Percentiles rank a stretch among this genome's conserved stretches.
Evolutionary conservation across 805 yeast species (phyloP).

Genomic region (Saccharomyces mikatae): DNA sequence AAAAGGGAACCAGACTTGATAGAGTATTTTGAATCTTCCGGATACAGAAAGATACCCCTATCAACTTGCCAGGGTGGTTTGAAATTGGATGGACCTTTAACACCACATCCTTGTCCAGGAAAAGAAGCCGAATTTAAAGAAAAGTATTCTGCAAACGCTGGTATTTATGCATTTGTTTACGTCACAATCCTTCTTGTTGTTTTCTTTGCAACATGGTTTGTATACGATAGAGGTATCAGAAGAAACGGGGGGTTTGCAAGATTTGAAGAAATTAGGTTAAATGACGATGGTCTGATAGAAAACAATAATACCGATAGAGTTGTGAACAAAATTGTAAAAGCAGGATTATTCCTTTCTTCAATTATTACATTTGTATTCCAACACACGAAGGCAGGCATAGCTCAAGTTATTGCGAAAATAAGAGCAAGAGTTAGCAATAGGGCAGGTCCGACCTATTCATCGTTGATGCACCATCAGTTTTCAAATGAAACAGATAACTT

Average conservation of each 20-base stretch:
- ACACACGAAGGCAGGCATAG: constrained; percentile 10
- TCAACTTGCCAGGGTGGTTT: constrained; percentile 83
- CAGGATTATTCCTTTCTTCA: constrained; percentile 44
- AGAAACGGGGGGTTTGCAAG: constrained; percentile 68
- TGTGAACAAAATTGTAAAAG: constrained; percentile 49
- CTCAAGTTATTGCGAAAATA: constrained; percentile 8
- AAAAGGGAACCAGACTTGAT: constrained; percentile 41
- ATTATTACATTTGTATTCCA: constrained; percentile 24
- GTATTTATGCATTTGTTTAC: constrained; percentile 44
- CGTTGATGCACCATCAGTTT: constrained; percentile 27
- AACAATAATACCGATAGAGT: constrained; percentile 52
- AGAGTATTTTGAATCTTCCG: constrained; percentile 83
- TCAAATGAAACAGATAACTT: constrained; percentile 32
- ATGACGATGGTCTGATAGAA: constrained; percentile 62
- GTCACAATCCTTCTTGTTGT: constrained; percentile 44
- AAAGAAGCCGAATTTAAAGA: constrained; percentile 53
- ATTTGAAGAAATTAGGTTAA: constrained; percentile 81
- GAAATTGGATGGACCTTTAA: constrained; percentile 51
- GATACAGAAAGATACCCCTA: constrained; percentile 78
- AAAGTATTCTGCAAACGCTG: constrained; percentile 48
- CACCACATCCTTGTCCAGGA: constrained; percentile 80
- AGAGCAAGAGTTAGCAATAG: constrained; percentile 24
- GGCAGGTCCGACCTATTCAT: constrained; percentile 28
- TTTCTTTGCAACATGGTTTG: constrained; percentile 54
- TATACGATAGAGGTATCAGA: constrained; percentile 73